A percentile compares a stretch with the other conserved stretches of the same genome.
Conservation (phyloP, 2,329 filamentous ascomycete species). For the Gaeumannomyces tritici region DNA sequence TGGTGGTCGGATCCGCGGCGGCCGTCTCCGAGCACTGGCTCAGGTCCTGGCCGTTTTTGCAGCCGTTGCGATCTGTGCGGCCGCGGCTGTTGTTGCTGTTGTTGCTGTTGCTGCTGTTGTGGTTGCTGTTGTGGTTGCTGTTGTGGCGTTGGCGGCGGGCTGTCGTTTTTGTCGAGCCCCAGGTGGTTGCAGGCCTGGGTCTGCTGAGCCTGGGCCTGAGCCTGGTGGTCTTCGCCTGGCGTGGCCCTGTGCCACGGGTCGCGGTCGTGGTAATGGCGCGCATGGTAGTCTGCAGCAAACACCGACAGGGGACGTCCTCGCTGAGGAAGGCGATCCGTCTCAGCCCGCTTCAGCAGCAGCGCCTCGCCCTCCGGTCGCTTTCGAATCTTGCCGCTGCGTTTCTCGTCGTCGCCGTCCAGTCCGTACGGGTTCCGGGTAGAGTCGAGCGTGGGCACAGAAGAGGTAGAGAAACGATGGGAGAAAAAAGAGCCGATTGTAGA, state of each 20-base stretch:
- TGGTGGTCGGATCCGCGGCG: not conserved
- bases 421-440: not conserved
- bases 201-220: not conserved
- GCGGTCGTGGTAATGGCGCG: not conserved
- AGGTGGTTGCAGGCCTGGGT: not conserved
- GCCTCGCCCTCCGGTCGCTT: not conserved
- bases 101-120: too few species aligned
- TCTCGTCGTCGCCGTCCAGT: not conserved
- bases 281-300: not conserved
- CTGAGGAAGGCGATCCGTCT: not conserved
- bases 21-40: not conserved
- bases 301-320: not conserved
- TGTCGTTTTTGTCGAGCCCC: not conserved
- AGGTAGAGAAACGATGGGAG: slow-evolving; percentile 1
- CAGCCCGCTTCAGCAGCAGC: not conserved
- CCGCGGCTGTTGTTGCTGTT: too few species aligned
- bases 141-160: not conserved
- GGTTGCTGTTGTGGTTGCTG: not conserved
- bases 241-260: not conserved
- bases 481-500: slow-evolving; percentile 1
- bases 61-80: not conserved
- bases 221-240: not conserved
- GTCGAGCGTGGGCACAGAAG: not conserved
- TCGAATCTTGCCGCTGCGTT: not conserved
- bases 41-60: not conserved